Evolutionary conservation across 169 alveolate species (phyloP).

Genomic region (Cyclospora cayetanensis): DNA sequence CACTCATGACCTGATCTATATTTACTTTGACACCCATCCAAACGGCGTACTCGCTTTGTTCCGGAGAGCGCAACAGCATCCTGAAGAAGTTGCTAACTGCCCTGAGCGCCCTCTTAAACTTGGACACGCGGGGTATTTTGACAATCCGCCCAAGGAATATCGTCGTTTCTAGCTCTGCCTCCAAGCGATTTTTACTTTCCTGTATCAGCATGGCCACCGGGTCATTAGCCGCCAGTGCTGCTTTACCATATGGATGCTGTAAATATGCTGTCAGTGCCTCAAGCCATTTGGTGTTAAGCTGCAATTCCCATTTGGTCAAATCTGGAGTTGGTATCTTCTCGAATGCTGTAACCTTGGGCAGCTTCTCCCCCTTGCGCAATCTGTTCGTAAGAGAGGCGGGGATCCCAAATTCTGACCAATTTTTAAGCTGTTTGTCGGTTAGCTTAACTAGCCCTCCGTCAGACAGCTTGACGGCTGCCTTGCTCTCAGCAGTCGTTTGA

Average conservation of each 20-base stretch:
- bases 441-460: neutral
- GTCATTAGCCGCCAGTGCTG: constrained; percentile 26
- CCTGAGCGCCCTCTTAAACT: neutral
- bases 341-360: neutral
- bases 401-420: constrained; percentile 41
- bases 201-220: constrained; percentile 33
- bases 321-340: constrained; percentile 30
- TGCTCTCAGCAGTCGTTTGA: neutral
- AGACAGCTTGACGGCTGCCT: neutral
- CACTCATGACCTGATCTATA: neutral
- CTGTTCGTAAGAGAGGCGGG: constrained; percentile 6
- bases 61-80: constrained; percentile 29
- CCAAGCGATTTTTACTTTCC: constrained; percentile 5
- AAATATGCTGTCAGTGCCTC: constrained; percentile 20
- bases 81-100: constrained; percentile 1
- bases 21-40: constrained; percentile 52
- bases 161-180: constrained; percentile 21
- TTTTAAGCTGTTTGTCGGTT: neutral
- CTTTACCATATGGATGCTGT: constrained; percentile 48
- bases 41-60: constrained; percentile 38
- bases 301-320: constrained; percentile 46
- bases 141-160: constrained; percentile 48
- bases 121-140: neutral
- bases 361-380: constrained; percentile 12
- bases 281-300: constrained; percentile 25